Base-by-base conservation (phyloP, 345 rosid genomes). In the Turritis glabra region DNA sequence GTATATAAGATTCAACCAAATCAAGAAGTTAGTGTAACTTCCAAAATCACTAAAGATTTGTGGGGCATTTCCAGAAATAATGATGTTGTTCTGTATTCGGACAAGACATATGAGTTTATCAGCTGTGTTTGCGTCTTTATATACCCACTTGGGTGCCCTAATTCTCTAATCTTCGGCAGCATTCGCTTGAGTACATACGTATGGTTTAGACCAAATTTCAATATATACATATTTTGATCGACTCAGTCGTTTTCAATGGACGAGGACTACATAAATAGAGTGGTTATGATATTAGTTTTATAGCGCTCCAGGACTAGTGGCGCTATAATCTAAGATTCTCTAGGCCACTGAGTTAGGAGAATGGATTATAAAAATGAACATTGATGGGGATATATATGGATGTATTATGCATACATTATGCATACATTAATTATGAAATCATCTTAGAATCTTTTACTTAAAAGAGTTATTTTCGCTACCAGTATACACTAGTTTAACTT, bases 71-170 rank as follows among this genome's bases (percentile, higher is more conserved):
- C 22, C 14, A 32, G 5, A 58, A 64, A 64, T 65, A 35, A 47
- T 58, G 15, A 25, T 59, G 41, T 18, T 75, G 26, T 58, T 41
- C 21, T 57, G 67, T 75, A 7, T 38, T 58, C 61, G 67, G 67
- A 67, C 73, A 75, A 21, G 26, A 48, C 67, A 75, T 35, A 48
- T 57, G 61, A 37, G 53, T 74, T 30, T 19, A 11, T 74, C 40
- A 50, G 32, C 57, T 48, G 53, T 47, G 61, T 47, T 57, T 48
- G 67, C 27, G 61, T 57, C 67, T 29, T 38, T 57, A 46, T 58
- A 0, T 75, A 67, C 25, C 73, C 73, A 75, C 67, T 48, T 67
- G 78, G 55, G 47, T 26, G 41, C 55, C 71, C 10, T 64, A 14
- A n/a, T 54, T 33, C 72, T 65, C 15, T 18, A 35, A 25, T 35